Evolutionary conservation across 768 basidiomycete species (phyloP).

Genomic region (Tubosaeta sp.): DNA sequence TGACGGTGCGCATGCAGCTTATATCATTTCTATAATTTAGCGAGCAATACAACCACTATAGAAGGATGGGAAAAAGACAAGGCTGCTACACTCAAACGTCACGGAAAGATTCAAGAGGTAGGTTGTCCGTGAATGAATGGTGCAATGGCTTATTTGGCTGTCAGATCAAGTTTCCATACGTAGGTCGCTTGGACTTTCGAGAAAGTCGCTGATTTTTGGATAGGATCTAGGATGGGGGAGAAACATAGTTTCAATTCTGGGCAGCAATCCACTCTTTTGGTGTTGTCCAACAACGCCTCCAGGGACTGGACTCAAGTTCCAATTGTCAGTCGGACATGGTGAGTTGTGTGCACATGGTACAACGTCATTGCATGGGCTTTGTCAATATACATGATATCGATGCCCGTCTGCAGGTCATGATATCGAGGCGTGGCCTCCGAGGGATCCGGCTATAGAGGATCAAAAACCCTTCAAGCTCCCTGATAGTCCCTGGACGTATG

Average conservation of each 20-base stretch:
- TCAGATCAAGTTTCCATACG: conserved; percentile 91
- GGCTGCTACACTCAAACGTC: conserved; percentile 75
- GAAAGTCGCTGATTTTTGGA: conserved; percentile 7
- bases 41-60: conserved; percentile 88
- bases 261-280: conserved; percentile 73
- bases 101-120: conserved; percentile 83
- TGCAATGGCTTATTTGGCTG: conserved; percentile 1
- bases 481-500: conserved; percentile 81
- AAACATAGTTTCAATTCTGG: conserved; percentile 79
- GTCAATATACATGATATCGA: conserved; percentile 2
- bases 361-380: conserved; percentile 5
- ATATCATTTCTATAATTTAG: conserved; percentile 79
- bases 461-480: conserved; percentile 47
- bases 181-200: conserved; percentile 33
- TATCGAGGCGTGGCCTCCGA: conserved; percentile 65
- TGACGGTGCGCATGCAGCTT: conserved; percentile 45
- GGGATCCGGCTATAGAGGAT: conserved; percentile 45
- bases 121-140: conserved; percentile 1
- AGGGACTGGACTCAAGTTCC: conserved; percentile 76
- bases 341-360: conserved; percentile 48
- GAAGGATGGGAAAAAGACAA: conserved; percentile 99
- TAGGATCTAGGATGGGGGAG: conserved; percentile 74
- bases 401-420: conserved; percentile 30
- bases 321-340: conserved; percentile 69
- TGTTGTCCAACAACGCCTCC: conserved; percentile 67